Base-by-base conservation (phyloP, 768 basidiomycete species). In the Cytidiella melzeri region DNA sequence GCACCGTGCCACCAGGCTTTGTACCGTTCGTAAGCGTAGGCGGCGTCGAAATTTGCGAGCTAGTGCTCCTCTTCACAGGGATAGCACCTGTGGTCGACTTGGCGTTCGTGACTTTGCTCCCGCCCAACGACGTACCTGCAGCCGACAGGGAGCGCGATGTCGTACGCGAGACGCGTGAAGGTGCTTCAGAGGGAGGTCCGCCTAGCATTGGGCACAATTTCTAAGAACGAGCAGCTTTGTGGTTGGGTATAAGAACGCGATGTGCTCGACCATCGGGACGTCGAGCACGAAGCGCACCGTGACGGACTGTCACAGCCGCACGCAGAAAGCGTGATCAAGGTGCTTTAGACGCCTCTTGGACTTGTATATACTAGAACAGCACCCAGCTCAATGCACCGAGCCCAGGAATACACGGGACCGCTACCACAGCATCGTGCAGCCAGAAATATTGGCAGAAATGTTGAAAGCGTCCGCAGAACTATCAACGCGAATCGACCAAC, bases 41-140 rank as follows among this genome's bases (percentile, higher is more conserved):
- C 7, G 25, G 13, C 5, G 41, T 21, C 24, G 19, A 18, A 37
- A 25, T 42, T 30, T 58, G 56, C n/a, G 34, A 41, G 34, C 56
- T 57, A 18, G 12, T 45, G 46, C 57, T 56, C 46, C 56, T 57
- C 43, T 56, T 56, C 41, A 56, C 47, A 20, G 39, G 67, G 50
- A 52, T 75, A 58, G 68, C 72, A 4, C 73, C 75, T 54, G 77
- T 80, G 46, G 64, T 55, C 46, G 67, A 62, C 48, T 74, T 75
- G 15, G 80, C 83, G 51, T 77, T 68, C 19, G 80, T 71, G 20
- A 80, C 73, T 64, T 83, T 83, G 46, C 67, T 57, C 45, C 68
- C 68, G 5, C 67, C 57, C 12, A 53, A 53, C 48, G 63, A 63
- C 54, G 57, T 57, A 20, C 65, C 62, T n/a, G 69, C 53, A 50